Evolutionary conservation across 73 alveolate species (phyloP), one percentile per base, ranked within the genome.

Genomic region (Paraurostyla sp.): DNA sequence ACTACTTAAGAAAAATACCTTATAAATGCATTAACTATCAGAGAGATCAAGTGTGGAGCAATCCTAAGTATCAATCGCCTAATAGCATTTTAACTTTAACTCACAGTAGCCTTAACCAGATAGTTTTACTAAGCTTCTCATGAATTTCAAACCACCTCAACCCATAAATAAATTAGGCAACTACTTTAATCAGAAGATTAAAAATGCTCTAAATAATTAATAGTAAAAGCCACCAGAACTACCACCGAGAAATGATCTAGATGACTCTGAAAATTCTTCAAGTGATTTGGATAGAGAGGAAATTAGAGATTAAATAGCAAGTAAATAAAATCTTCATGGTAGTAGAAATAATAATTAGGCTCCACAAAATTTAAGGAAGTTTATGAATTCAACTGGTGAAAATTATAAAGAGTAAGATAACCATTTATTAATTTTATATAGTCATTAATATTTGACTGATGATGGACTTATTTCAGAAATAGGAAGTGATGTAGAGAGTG

Each of bases 401-500:
- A n/a, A n/a, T n/a, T n/a, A n/a, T n/a, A n/a, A n/a, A n/a, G n/a
- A n/a, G n/a, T n/a, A n/a, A n/a, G n/a, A n/a, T n/a, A n/a, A n/a
- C n/a, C n/a, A n/a, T n/a, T n/a, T n/a, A n/a, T n/a, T n/a, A n/a
- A n/a, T n/a, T n/a, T n/a, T n/a, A n/a, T n/a, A n/a, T n/a, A n/a
- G n/a, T n/a, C n/a, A n/a, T n/a, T n/a, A n/a, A n/a, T n/a, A n/a
- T n/a, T n/a, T n/a, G n/a, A n/a, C n/a, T n/a, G 46, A 65, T 65
- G 38, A 65, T 25, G 82, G 46, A 4, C 25, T 65, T 1, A 65
- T 65, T 11, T 65, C 82, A 13, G 82, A 65, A 7, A 30, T 65
- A 11, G 82, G 82, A 9, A 65, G 82, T 65, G 82, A 65, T 22
- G 16, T 65, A 38, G 82, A 65, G 30, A 65, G 46, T 65, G 82